Evolutionary conservation across 2,329 filamentous ascomycete species (phyloP).

Genomic region (Talaromyces sp.): DNA sequence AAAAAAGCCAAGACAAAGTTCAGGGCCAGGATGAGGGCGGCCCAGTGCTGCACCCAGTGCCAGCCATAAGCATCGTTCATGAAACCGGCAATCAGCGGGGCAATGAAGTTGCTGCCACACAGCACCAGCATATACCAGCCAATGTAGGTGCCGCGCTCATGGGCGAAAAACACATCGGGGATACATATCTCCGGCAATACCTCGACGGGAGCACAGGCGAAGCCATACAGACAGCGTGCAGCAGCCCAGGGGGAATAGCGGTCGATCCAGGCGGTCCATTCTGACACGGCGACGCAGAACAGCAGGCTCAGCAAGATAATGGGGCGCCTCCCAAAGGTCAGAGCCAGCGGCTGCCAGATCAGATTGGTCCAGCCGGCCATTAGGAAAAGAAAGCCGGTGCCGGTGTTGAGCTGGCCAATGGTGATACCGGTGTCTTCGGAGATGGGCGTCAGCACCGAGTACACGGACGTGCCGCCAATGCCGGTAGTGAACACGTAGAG

Average conservation of each 20-base stretch:
- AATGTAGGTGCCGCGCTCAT: slow-evolving; percentile 40
- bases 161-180: slow-evolving; percentile 41
- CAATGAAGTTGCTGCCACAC: slow-evolving; percentile 41
- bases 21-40: slow-evolving; percentile 48
- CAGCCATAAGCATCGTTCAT: slow-evolving; percentile 45
- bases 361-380: slow-evolving; percentile 27
- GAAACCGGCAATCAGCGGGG: slow-evolving; percentile 46
- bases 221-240: slow-evolving; percentile 33
- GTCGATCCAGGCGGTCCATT: slow-evolving; percentile 11
- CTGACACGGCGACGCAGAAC: slow-evolving; percentile 7
- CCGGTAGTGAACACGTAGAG: slow-evolving; percentile 29
- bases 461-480: slow-evolving; percentile 25
- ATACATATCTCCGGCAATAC: slow-evolving; percentile 44
- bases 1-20: slow-evolving; percentile 51
- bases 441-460: slow-evolving; percentile 32
- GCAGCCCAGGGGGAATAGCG: slow-evolving; percentile 8
- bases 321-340: slow-evolving; percentile 21
- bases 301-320: slow-evolving; percentile 13
- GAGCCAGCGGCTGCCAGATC: slow-evolving; percentile 29
- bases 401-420: slow-evolving; percentile 40
- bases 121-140: slow-evolving; percentile 41
- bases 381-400: slow-evolving; percentile 38
- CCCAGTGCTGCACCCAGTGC: slow-evolving; percentile 49
- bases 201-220: slow-evolving; percentile 45
- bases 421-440: slow-evolving; percentile 39